Conservation (phyloP, 352 stramenopile genomes). For the Phytopythium chamaehyphon region DNA sequence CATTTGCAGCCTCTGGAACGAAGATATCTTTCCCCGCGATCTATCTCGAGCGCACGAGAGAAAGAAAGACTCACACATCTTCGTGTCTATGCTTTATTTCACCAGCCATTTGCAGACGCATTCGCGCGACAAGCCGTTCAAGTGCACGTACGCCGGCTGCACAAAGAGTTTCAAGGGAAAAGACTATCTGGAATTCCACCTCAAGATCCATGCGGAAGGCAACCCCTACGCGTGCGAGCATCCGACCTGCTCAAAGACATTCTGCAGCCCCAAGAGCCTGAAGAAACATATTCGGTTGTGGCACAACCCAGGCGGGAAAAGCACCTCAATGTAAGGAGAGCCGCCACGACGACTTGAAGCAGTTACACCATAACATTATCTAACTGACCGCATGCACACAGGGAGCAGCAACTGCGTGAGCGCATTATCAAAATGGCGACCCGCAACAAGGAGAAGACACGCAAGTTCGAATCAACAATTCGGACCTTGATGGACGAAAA, state of each 20-base stretch:
- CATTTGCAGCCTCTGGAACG: neutral
- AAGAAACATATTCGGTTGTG: slow-evolving; percentile 84
- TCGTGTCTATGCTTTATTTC: slow-evolving; percentile 3
- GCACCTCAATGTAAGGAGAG: slow-evolving; percentile 55
- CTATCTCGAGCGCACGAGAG: neutral
- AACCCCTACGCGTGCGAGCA: slow-evolving; percentile 80
- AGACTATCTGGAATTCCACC: slow-evolving; percentile 80
- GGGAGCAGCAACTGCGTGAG: slow-evolving; percentile 76
- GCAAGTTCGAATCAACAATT: slow-evolving; percentile 76
- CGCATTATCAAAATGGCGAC: slow-evolving; percentile 86
- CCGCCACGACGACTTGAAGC: too few species aligned
- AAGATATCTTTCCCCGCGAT: slow-evolving; percentile 4
- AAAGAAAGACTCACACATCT: slow-evolving; percentile 1
- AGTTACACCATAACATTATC: too few species aligned
- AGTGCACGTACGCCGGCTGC: slow-evolving; percentile 82
- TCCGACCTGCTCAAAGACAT: slow-evolving; percentile 78
- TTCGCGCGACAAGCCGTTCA: slow-evolving; percentile 82
- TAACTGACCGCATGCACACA: slow-evolving; percentile 4
- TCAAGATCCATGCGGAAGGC: slow-evolving; percentile 82
- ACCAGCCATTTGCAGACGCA: slow-evolving; percentile 79
- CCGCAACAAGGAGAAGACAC: slow-evolving; percentile 78
- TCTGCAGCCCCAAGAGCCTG: slow-evolving; percentile 79
- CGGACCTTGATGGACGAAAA: slow-evolving; percentile 79
- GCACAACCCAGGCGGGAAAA: slow-evolving; percentile 79
- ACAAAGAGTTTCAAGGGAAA: slow-evolving; percentile 88